A percentile compares a stretch with the other conserved stretches of the same genome.
Conservation (phyloP, 805 yeast genomes). For the Danielia oregonensis region DNA sequence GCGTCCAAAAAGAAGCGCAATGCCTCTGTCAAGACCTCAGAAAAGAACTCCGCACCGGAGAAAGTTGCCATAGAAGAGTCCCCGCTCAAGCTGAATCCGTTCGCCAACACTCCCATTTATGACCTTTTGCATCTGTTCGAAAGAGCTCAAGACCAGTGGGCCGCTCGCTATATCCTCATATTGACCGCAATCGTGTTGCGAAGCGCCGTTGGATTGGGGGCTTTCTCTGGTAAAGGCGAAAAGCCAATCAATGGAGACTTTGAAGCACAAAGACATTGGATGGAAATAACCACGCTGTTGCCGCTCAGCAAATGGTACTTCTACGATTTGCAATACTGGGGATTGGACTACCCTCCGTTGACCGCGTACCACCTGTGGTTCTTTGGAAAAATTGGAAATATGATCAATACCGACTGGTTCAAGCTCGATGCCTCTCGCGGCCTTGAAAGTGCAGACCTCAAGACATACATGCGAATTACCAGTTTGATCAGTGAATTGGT, state of each 20-base stretch:
- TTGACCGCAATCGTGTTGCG: constrained; percentile 72
- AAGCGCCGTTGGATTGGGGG: constrained; percentile 84
- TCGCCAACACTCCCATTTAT: constrained; percentile 48
- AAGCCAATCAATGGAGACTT: constrained; percentile 93
- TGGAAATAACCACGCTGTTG: constrained; percentile 79
- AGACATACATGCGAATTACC: constrained; percentile 81
- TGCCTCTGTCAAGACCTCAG: neutral
- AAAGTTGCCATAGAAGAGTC: neutral
- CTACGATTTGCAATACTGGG: constrained; percentile 91
- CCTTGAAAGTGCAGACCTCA: constrained; percentile 59
- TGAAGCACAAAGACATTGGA: constrained; percentile 98
- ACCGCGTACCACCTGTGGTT: constrained; percentile 91
- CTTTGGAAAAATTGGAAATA: constrained; percentile 67
- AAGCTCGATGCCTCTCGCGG: constrained; percentile 72
- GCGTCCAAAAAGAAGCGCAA: constrained; percentile 6
- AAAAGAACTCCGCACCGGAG: neutral
- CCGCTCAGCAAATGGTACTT: constrained; percentile 82
- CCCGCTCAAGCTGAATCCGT: constrained; percentile 2
- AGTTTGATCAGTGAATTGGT: constrained; percentile 72
- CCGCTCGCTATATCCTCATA: constrained; percentile 72
- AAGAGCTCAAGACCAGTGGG: constrained; percentile 86
- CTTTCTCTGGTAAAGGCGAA: constrained; percentile 67
- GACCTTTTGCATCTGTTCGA: constrained; percentile 77
- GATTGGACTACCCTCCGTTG: constrained; percentile 93
- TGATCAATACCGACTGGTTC: constrained; percentile 73